Percentiles rank a stretch among this genome's conserved stretches.
Conservation (phyloP, 148 eudicot genomes). For the Cornus kousa region DNA sequence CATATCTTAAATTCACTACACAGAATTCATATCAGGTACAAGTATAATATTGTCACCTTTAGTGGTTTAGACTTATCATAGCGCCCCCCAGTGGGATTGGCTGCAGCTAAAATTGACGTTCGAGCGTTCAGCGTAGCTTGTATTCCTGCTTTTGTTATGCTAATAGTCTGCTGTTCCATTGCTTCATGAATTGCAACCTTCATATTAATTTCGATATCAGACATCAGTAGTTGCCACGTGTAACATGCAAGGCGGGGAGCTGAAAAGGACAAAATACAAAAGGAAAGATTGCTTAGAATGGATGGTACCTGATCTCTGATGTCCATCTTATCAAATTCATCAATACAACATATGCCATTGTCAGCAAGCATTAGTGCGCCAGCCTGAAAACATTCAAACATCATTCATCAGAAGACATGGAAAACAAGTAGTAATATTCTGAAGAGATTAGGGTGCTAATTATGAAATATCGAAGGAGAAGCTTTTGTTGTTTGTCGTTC, state of each 20-base stretch:
- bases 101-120: conserved; percentile 98
- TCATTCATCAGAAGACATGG: conserved; percentile 19
- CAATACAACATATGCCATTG: conserved; percentile 96
- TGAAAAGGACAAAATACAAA: background rate
- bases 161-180: conserved; percentile 99
- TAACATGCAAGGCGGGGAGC: background rate
- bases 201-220: conserved; percentile 12
- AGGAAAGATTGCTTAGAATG: background rate
- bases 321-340: conserved; percentile 99
- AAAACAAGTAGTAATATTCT: background rate
- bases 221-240: conserved; percentile 4
- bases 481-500: background rate
- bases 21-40: background rate
- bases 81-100: conserved; percentile 96
- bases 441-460: background rate
- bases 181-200: conserved; percentile 99
- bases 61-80: conserved; percentile 96
- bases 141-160: conserved; percentile 99
- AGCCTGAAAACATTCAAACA: conserved; percentile 54
- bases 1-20: background rate
- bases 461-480: background rate
- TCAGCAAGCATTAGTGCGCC: conserved; percentile 99
- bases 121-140: conserved; percentile 96
- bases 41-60: conserved; percentile 51
- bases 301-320: conserved; percentile 81